Conservation (phyloP, 331 rosid genomes). For the Stylosanthes scabra region DNA sequence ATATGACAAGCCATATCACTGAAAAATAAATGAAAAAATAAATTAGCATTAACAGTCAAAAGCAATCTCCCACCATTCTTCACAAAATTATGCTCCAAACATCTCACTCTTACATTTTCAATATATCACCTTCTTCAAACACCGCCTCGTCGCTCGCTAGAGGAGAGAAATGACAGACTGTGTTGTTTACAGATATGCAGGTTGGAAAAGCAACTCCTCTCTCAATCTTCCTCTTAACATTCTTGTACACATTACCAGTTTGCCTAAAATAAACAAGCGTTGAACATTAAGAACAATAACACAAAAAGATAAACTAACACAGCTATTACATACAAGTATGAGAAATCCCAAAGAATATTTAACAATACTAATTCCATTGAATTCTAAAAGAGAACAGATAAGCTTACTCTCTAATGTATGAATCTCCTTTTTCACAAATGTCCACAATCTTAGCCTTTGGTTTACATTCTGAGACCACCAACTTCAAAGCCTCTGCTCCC, state of each 20-base stretch:
- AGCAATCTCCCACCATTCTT: background rate
- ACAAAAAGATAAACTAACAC: background rate
- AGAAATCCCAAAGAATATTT: background rate
- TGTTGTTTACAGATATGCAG: slow-evolving; percentile 89
- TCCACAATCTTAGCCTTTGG: slow-evolving; percentile 89
- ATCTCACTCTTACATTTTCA: slow-evolving; percentile 89
- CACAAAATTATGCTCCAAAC: background rate
- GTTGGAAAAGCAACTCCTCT: slow-evolving; percentile 97
- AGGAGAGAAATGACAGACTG: slow-evolving; percentile 89
- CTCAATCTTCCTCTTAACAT: slow-evolving; percentile 90
- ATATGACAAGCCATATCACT: slow-evolving; percentile 98
- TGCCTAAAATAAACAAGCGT: slow-evolving; percentile 48
- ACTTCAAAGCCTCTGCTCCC: slow-evolving; percentile 81
- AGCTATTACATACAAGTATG: background rate
- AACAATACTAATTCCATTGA: background rate
- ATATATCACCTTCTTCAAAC: slow-evolving; percentile 83
- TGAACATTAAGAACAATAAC: background rate
- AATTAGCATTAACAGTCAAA: slow-evolving; percentile 9
- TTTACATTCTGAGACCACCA: slow-evolving; percentile 78
- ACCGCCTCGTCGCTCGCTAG: slow-evolving; percentile 83
- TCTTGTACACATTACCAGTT: slow-evolving; percentile 86
- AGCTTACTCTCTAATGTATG: slow-evolving; percentile 85
- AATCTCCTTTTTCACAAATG: slow-evolving; percentile 87
- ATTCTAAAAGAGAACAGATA: background rate
- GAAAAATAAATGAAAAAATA: slow-evolving; percentile 32